Conservation (phyloP, 345 rosid genomes). For the Adansonia digitata region DNA sequence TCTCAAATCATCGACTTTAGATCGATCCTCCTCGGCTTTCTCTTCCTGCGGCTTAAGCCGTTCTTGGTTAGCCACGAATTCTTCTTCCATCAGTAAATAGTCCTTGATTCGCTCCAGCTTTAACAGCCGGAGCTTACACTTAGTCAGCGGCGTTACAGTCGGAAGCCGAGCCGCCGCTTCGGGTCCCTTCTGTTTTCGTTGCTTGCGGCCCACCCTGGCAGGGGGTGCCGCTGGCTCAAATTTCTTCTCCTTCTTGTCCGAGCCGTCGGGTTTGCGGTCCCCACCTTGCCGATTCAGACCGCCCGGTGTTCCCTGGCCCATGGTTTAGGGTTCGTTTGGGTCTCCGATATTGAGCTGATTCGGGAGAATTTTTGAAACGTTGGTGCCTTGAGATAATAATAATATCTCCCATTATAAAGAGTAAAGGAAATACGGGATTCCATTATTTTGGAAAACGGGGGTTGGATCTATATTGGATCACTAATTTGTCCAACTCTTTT, state of each 20-base stretch:
- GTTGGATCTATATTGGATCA: too few relatives aligned
- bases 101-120: neutral
- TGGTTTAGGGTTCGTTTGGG: conserved; percentile 7
- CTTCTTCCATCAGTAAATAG: neutral
- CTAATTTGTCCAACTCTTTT: too few relatives aligned
- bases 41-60: neutral
- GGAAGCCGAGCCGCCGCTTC: neutral
- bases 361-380: neutral
- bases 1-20: neutral
- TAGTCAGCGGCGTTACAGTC: neutral
- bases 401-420: too few relatives aligned
- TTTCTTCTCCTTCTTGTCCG: conserved; percentile 88
- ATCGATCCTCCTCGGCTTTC: neutral
- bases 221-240: conserved; percentile 56
- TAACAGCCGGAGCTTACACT: neutral
- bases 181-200: neutral
- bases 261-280: conserved; percentile 65
- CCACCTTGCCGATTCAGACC: conserved; percentile 80
- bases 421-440: too few relatives aligned
- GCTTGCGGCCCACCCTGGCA: neutral
- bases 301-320: conserved; percentile 94
- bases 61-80: neutral
- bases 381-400: neutral
- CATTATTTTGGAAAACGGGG: too few relatives aligned
- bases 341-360: neutral